phyloP scores from a whole-genome alignment of 1,284 basidiomycete genomes.

The Rhodotorula sp. region DNA sequence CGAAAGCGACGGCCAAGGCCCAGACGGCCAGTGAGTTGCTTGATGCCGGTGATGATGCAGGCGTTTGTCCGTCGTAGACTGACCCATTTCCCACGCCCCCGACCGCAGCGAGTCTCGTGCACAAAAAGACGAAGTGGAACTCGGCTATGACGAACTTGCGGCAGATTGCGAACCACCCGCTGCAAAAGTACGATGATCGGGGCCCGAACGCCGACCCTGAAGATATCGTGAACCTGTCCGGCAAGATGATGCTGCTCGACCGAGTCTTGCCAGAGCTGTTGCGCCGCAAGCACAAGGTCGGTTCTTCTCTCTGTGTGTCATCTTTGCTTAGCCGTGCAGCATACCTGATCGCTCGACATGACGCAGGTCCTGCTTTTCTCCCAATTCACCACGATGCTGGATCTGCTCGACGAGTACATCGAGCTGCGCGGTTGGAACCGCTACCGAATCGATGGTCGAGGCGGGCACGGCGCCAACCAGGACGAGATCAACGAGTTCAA shows the following conservation, averaged over 20 bases:
- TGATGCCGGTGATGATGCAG: background rate
- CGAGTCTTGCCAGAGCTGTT: constrained; percentile 84
- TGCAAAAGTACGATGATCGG: constrained; percentile 72
- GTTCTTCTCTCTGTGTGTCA: background rate
- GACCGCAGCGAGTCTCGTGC: background rate
- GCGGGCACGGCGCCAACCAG: constrained; percentile 47
- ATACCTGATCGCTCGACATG: background rate
- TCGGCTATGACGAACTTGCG: constrained; percentile 83
- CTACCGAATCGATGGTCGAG: constrained; percentile 77
- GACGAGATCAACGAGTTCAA: constrained; percentile 85
- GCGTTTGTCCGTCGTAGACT: background rate
- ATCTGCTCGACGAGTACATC: constrained; percentile 49
- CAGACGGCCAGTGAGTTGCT: background rate
- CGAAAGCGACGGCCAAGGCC: background rate
- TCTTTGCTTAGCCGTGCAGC: no score
- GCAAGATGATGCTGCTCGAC: constrained; percentile 95
- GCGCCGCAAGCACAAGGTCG: constrained; percentile 70
- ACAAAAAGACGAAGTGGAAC: constrained; percentile 19
- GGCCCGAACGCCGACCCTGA: constrained; percentile 58
- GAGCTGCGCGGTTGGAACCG: constrained; percentile 71
- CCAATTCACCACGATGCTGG: constrained; percentile 93
- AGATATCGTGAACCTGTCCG: constrained; percentile 76
- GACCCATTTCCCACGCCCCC: background rate
- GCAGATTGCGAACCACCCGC: constrained; percentile 69
- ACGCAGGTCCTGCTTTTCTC: constrained; percentile 70